A percentile compares a stretch with the other conserved stretches of the same genome.
phyloP scores from a whole-genome alignment of 1,284 basidiomycete species.

The Testicularia cyperi region DNA sequence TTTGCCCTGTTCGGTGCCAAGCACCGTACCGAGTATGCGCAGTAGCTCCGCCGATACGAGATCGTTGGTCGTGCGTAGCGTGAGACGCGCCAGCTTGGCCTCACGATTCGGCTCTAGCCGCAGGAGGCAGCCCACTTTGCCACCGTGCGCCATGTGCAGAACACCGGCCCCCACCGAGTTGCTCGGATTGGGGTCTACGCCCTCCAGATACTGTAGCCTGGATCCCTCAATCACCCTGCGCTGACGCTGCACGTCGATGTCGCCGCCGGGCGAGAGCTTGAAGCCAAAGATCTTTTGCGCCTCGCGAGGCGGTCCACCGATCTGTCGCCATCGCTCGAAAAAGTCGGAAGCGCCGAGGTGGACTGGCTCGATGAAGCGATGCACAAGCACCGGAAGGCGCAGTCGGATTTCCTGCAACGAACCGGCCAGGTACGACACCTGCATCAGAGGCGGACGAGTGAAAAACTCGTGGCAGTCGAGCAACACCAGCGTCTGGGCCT shows the following conservation, averaged over 20 bases:
- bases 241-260: constrained; percentile 74
- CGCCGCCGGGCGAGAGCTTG: constrained; percentile 67
- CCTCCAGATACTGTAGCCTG: constrained; percentile 74
- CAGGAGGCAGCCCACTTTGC: constrained; percentile 92
- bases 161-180: constrained; percentile 91
- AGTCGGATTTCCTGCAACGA: constrained; percentile 83
- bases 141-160: constrained; percentile 78
- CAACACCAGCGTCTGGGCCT: constrained; percentile 88
- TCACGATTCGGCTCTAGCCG: constrained; percentile 91
- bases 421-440: constrained; percentile 87
- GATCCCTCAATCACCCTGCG: constrained; percentile 76
- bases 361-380: constrained; percentile 92
- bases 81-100: constrained; percentile 90
- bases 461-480: constrained; percentile 92
- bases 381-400: constrained; percentile 80
- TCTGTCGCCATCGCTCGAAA: constrained; percentile 97
- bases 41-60: constrained; percentile 80
- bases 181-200: constrained; percentile 66
- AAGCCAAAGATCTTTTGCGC: constrained; percentile 85
- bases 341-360: constrained; percentile 79
- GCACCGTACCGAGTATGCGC: constrained; percentile 27
- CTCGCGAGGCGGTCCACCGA: constrained; percentile 86
- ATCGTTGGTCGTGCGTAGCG: constrained; percentile 92
- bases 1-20: constrained; percentile 23
- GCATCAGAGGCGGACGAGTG: constrained; percentile 74